Conservation (phyloP, 805 yeast genomes). For the Cyberlindnera samutprakarnensis region DNA sequence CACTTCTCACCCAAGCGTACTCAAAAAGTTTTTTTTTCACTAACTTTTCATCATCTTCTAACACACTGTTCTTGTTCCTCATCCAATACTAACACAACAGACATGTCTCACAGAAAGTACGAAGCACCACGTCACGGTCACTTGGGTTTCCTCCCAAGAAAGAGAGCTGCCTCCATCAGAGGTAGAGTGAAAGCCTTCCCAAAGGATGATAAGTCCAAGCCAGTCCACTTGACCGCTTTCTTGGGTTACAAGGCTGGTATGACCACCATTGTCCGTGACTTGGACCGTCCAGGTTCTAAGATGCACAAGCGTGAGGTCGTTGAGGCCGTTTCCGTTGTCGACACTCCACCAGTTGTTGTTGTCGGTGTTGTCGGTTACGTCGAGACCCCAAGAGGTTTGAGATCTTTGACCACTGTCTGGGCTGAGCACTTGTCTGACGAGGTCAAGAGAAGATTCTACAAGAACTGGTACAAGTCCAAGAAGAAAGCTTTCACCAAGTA, state of each 20-base stretch:
- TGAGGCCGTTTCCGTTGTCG: conserved; percentile 98
- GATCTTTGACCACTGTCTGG: conserved; percentile 99
- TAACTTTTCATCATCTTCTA: conserved; percentile 12
- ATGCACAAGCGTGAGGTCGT: conserved; percentile 99
- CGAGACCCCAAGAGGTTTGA: conserved; percentile 99
- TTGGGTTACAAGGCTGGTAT: conserved; percentile 99
- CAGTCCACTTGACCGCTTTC: conserved; percentile 98
- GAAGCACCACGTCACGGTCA: conserved; percentile 99
- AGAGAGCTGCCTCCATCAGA: conserved; percentile 98
- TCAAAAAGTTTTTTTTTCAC: too few species aligned
- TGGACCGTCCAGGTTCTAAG: conserved; percentile 99
- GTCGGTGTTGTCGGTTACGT: conserved; percentile 99
- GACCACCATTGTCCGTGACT: conserved; percentile 99
- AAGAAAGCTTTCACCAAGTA: conserved; percentile 99
- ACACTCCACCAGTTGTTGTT: conserved; percentile 97
- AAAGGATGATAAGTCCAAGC: conserved; percentile 94
- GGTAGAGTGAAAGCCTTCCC: conserved; percentile 99
- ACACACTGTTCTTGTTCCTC: conserved; percentile 1
- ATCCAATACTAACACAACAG: conserved; percentile 17
- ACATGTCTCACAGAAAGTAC: conserved; percentile 99
- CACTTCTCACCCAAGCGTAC: conserved; percentile 6
- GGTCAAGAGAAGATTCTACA: conserved; percentile 99
- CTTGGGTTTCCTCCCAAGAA: conserved; percentile 99
- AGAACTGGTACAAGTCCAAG: conserved; percentile 99
- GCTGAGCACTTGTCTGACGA: conserved; percentile 99